These are phyloP conservation scores for Thelonectria olida DNA, from an alignment of 2,329 filamentous ascomycete genomes.

Conservation along the genomic window DNA sequence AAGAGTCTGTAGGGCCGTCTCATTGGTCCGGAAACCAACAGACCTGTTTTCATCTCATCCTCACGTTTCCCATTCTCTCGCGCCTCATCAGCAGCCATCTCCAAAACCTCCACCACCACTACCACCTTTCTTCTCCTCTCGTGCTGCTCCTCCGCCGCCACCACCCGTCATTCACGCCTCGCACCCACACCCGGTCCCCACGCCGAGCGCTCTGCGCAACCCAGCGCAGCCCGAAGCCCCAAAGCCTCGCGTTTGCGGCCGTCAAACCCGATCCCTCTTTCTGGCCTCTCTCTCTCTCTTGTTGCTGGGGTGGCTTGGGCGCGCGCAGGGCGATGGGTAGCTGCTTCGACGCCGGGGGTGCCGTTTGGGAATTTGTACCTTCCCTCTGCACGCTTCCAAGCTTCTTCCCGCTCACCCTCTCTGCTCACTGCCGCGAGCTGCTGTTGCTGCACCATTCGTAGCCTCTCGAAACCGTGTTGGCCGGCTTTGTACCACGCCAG, in stretches of 20 bases:
- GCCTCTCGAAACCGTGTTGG: conserved; percentile 40
- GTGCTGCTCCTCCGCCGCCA: conserved; percentile 6
- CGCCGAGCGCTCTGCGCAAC: conserved; percentile 15
- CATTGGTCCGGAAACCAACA: conserved; percentile 5
- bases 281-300: not conserved
- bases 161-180: conserved; percentile 1
- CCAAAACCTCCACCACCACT: not conserved
- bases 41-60: not conserved
- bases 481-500: conserved; percentile 38
- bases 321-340: conserved; percentile 36
- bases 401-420: conserved; percentile 27
- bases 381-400: conserved; percentile 19
- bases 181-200: conserved; percentile 21
- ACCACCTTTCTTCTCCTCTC: not conserved
- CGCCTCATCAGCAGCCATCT: not conserved
- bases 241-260: conserved; percentile 19
- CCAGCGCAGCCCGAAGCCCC: conserved; percentile 24
- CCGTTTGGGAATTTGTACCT: conserved; percentile 14
- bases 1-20: conserved; percentile 9
- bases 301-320: conserved; percentile 33
- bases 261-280: conserved; percentile 30
- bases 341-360: conserved; percentile 35
- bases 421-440: conserved; percentile 34
- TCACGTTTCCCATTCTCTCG: conserved; percentile 1
- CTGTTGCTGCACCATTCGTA: conserved; percentile 29